Evolutionary conservation across 2,329 filamentous ascomycete species (phyloP), one percentile per base, ranked within the genome.

Genomic region (Chrysosporium keratinophilum): DNA sequence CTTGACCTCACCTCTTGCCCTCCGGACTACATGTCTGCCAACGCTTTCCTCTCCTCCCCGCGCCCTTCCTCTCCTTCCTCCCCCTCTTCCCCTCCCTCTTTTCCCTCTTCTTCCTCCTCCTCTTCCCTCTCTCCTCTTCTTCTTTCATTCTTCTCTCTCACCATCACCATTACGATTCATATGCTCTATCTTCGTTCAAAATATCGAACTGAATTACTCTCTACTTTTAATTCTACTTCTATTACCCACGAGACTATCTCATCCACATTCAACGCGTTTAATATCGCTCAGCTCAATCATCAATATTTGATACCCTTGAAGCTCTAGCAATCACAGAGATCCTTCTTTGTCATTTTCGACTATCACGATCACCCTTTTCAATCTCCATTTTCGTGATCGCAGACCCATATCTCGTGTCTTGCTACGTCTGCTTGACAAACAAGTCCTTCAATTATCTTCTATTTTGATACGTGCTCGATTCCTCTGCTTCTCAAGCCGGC

Each of bases 1-100:
- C 46, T 47, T 47, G 23, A 56, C 50, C 14, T 49, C 46, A 15
- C 40, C 48, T 54, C 50, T 34, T 41, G 31, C 43, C 11, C 49
- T 34, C 54, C 12, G 33, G 33, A 23, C 41, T 52, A 52, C 41
- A 47, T 47, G 54, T 47, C 50, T 20, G 28, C 14, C 51, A 20
- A 11, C 20, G 39, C 35, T 12, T 47, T 15, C 39, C 39, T 35
- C 35, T 11, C 40, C 23, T 37, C 40, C 28, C 33, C 23, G 23
- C 23, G 23, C 23, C 41, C 17, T 12, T 44, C 33, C 41, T 40
- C 15, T 37, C 46, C 33, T 34, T 43, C 49, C 39, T 23, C 15
- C 42, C 15, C 31, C 37, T 42, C 43, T 19, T 19, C 34, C 35
- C 33, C 37, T 50, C 7, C 40, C 40, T 39, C 43, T 49, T 28